Conservation (phyloP, 331 rosid genomes). For the Prunus yedoensis region DNA sequence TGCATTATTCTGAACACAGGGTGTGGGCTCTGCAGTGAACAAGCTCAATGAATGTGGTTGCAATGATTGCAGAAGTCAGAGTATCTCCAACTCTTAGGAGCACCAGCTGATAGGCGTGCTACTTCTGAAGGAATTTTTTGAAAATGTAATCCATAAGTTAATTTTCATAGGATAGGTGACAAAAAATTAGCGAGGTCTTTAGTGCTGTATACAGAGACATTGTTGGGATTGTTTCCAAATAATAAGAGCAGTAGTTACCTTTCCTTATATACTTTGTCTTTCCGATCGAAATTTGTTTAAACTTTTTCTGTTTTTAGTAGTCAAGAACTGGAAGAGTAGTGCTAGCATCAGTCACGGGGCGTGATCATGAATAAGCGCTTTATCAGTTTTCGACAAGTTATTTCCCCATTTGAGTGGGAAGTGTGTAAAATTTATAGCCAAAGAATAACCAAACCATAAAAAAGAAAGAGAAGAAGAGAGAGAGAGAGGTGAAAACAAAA, state of each 20-base stretch:
- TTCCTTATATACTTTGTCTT: too few relatives aligned
- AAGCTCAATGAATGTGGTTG: slow-evolving; percentile 76
- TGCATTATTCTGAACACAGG: slow-evolving; percentile 45
- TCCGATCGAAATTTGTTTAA: too few relatives aligned
- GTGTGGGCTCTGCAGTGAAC: slow-evolving; percentile 89
- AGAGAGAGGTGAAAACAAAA: background rate
- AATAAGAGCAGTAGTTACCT: background rate
- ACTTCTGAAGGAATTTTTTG: slow-evolving; percentile 36
- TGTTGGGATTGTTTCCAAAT: background rate
- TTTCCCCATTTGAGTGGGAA: too few relatives aligned
- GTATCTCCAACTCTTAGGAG: slow-evolving; percentile 67
- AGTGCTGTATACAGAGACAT: background rate
- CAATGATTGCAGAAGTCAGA: slow-evolving; percentile 87
- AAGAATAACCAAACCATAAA: too few relatives aligned
- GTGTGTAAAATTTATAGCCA: too few relatives aligned
- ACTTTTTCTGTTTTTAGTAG: too few relatives aligned
- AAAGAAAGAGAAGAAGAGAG: too few relatives aligned
- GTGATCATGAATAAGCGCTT: too few relatives aligned
- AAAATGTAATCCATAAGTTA: slow-evolving; percentile 23
- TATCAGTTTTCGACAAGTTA: too few relatives aligned
- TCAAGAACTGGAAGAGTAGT: too few relatives aligned
- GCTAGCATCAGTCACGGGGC: too few relatives aligned
- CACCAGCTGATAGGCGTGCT: slow-evolving; percentile 26
- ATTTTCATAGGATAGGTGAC: background rate
- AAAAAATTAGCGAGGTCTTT: too few relatives aligned